Conservation (phyloP, 768 basidiomycete genomes). For the Chlorophyllum brunneum region DNA sequence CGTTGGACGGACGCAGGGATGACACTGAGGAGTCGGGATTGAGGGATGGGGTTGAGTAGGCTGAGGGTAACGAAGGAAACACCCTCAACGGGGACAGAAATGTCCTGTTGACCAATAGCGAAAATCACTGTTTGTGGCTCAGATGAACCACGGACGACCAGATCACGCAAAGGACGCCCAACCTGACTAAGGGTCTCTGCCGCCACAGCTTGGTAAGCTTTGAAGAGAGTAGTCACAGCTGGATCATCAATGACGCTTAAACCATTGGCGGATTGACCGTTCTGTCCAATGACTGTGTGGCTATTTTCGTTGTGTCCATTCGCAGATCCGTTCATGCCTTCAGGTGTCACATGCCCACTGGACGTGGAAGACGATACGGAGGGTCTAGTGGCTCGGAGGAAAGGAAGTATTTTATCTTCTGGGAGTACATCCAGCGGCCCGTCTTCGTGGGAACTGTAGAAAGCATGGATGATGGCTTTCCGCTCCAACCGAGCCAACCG, state of each 20-base stretch:
- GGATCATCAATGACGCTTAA: slow-evolving; percentile 20
- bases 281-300: slow-evolving; percentile 8
- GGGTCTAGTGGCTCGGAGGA: slow-evolving; percentile 48
- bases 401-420: slow-evolving; percentile 56
- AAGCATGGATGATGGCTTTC: slow-evolving; percentile 84
- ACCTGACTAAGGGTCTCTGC: slow-evolving; percentile 60
- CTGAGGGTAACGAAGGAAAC: slow-evolving; percentile 62
- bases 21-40: slow-evolving; percentile 48
- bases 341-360: slow-evolving; percentile 28
- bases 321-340: slow-evolving; percentile 24
- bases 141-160: slow-evolving; percentile 45
- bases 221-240: slow-evolving; percentile 33
- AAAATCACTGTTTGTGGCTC: slow-evolving; percentile 69
- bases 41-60: slow-evolving; percentile 69
- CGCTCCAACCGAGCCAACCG: slow-evolving; percentile 67
- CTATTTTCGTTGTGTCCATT: slow-evolving; percentile 22
- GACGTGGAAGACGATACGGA: slow-evolving; percentile 32
- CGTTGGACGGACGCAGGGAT: slow-evolving; percentile 62
- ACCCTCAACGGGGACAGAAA: slow-evolving; percentile 43
- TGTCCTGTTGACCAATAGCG: slow-evolving; percentile 52
- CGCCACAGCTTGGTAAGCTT: slow-evolving; percentile 65
- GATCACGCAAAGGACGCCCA: slow-evolving; percentile 57
- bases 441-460: slow-evolving; percentile 44
- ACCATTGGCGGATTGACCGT: slow-evolving; percentile 16
- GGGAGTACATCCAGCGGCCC: slow-evolving; percentile 46